Base-by-base conservation (phyloP, 208 protist species). In the Sergeia podlipaevii region DNA sequence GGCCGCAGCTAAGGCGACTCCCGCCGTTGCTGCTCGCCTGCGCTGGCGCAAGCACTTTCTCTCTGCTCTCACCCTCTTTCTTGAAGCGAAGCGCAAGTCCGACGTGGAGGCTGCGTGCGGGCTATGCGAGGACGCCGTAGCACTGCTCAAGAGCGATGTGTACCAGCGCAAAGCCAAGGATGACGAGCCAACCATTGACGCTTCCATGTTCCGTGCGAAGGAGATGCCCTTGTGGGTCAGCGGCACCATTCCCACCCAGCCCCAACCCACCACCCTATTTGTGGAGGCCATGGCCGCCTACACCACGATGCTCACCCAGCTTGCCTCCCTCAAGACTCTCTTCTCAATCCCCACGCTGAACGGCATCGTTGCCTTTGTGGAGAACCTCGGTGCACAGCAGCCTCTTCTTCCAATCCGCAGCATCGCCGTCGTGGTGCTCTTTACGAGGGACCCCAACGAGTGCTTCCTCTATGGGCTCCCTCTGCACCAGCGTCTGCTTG, bases 401-500 rank as follows among this genome's bases (percentile, higher is more conserved):
- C 78, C 85, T 6, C 68, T 93, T 36, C 79, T 93, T 28, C 79
- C 69, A 20, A 71, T 80, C 41, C 81, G 85, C 48, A 65, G 67
- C 13, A 50, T 93, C 23, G 70, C 71, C n/a, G 73, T 81, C 6
- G 67, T 80, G 34, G 67, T 88, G 20, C 51, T 93, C 30, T 84
- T 89, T 57, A 68, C 76, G 56, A 54, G 65, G 41, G 77, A 88
- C 43, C 71, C 77, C 32, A 77, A 70, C 62, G 76, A 85, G 64
- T 85, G 78, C 23, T 93, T 93, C 63, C 67, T 93, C 32, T 69
- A 83, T 55, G 78, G 81, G 10, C 59, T 61, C 15, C 75, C 85
- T 8, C 51, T 93, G 41, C 73, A 66, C 20, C 72, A 74, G 38
- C 81, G 78, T 29, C 44, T 88, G 29, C 67, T 85, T 15, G 67